A percentile compares a stretch with the other conserved stretches of the same genome.
Conservation (phyloP, 768 basidiomycete genomes). For the Amanita jacksonii region DNA sequence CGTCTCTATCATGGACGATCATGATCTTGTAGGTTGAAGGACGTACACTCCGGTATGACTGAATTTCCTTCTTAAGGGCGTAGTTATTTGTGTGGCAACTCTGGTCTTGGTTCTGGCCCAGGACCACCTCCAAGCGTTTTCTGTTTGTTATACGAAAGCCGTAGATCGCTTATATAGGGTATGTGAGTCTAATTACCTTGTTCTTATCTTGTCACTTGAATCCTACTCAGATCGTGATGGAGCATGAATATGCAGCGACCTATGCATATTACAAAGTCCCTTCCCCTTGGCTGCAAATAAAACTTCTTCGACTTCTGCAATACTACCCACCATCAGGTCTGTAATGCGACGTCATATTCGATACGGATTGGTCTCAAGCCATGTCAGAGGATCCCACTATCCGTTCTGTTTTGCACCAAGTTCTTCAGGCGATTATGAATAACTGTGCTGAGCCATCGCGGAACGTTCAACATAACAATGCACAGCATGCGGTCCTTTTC, state of each 20-base stretch:
- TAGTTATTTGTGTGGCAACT: slow-evolving; percentile 89
- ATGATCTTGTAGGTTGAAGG: slow-evolving; percentile 52
- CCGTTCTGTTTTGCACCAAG: slow-evolving; percentile 64
- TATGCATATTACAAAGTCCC: slow-evolving; percentile 98
- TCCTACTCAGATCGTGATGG: slow-evolving; percentile 66
- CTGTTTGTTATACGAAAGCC: slow-evolving; percentile 90
- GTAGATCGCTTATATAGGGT: slow-evolving; percentile 84
- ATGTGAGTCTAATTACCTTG: slow-evolving; percentile 16
- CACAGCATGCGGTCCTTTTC: slow-evolving; percentile 95
- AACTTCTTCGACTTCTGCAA: slow-evolving; percentile 84
- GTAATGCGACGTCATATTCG: slow-evolving; percentile 13
- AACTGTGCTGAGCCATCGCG: slow-evolving; percentile 84
- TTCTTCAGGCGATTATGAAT: slow-evolving; percentile 85
- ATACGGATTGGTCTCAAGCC: slow-evolving; percentile 3
- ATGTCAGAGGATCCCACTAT: slow-evolving; percentile 73
- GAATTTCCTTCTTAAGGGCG: slow-evolving; percentile 50
- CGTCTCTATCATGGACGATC: slow-evolving; percentile 92
- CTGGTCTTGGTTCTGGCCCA: slow-evolving; percentile 92
- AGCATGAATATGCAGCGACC: slow-evolving; percentile 78
- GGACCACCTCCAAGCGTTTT: slow-evolving; percentile 83
- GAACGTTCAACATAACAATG: slow-evolving; percentile 98
- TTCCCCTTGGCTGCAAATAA: slow-evolving; percentile 96
- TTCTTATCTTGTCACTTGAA: not conserved
- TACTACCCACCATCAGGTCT: slow-evolving; percentile 93
- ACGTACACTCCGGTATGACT: slow-evolving; percentile 4